phyloP scores from a whole-genome alignment of 83 land plant species.

The Isoetes engelmannii region DNA sequence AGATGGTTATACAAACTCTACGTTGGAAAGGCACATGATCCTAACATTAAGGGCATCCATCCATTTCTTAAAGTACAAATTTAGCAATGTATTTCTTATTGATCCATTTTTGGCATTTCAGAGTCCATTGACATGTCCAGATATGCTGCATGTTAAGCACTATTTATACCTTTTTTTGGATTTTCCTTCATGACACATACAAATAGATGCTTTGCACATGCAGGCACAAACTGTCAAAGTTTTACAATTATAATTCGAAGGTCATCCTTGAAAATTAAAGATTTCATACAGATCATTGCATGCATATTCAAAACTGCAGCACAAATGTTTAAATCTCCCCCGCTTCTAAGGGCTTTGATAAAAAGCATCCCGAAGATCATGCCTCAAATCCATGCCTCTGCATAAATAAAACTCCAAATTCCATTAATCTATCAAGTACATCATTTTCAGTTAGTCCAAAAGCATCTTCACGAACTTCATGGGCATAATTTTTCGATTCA shows the following conservation, averaged over 20 bases:
- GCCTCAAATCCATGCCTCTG: slow-evolving; percentile 8
- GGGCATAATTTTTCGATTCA: slow-evolving; percentile 56
- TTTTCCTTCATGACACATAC: too few relatives aligned
- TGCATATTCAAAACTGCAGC: slow-evolving; percentile 67
- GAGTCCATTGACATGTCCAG: too few relatives aligned
- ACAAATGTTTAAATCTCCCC: slow-evolving; percentile 60
- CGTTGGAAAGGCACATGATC: too few relatives aligned
- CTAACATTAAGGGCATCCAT: too few relatives aligned
- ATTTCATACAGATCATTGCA: slow-evolving; percentile 35
- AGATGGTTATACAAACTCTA: too few relatives aligned
- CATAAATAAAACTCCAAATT: slow-evolving; percentile 68
- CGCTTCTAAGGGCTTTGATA: slow-evolving; percentile 56
- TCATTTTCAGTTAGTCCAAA: slow-evolving; percentile 46
- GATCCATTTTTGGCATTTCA: too few relatives aligned
- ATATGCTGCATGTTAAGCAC: too few relatives aligned
- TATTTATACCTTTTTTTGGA: too few relatives aligned
- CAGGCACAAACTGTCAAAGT: too few relatives aligned
- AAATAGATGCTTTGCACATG: too few relatives aligned
- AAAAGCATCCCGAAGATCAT: slow-evolving; percentile 33
- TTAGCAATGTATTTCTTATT: too few relatives aligned
- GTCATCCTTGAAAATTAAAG: slow-evolving; percentile 56
- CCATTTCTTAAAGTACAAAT: too few relatives aligned
- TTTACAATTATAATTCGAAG: slow-evolving; percentile 52
- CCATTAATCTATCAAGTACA: slow-evolving; percentile 50
- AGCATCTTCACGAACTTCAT: slow-evolving; percentile 74